Base-by-base conservation (phyloP, 768 basidiomycete genomes). In the Calocera cornea region DNA sequence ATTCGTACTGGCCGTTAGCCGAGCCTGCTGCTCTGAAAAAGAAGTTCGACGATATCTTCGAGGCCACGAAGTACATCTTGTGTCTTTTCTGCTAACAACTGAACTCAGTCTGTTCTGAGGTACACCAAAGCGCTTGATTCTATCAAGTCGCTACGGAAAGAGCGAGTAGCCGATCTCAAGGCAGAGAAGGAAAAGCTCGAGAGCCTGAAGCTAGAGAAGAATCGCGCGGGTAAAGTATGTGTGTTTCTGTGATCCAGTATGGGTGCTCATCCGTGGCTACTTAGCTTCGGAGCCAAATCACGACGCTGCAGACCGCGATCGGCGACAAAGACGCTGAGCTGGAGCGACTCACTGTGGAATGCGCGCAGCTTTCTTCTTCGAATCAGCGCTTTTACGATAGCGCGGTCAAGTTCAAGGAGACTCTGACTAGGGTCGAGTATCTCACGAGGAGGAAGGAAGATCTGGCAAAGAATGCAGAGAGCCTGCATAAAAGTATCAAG, bases 21-120 rank as follows among this genome's bases (percentile, higher is more conserved):
- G 97, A 98, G 72, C 90, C 95, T 1, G 79, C 90, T 12, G 83
- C 86, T 0, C 78, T 99, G 40, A 99, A 99, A 82, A 98, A 97
- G 83, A 98, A 98, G 75, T 99, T 99, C 69, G 97, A 99, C 72
- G 97, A 99, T 73, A 99, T 99, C 67, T 98, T 99, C 72, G 97
- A 99, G 77, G 97, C 97, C 2, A 98, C 95, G 22, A 89, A 89
- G 93, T 90, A 64, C 34, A 73, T 44, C 1, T 2, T 29, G 34
- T 34, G 34, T 67, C 49, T 5, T 60, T 11, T n/a, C 27, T 2
- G 34, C 27, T n/a, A 33, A 19, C 22, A 34, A 40, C 7, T 50
- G 24, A 47, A 19, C 3, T 47, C 19, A 24, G 19, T 8, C 19
- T 47, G 44, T 8, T 24, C 19, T 0, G 67, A 97, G 95, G 73